Percentiles rank a stretch among this genome's conserved stretches.
These are phyloP conservation scores for Sonneratia alba DNA, from an alignment of 345 rosid species.

Conservation along the genomic window DNA sequence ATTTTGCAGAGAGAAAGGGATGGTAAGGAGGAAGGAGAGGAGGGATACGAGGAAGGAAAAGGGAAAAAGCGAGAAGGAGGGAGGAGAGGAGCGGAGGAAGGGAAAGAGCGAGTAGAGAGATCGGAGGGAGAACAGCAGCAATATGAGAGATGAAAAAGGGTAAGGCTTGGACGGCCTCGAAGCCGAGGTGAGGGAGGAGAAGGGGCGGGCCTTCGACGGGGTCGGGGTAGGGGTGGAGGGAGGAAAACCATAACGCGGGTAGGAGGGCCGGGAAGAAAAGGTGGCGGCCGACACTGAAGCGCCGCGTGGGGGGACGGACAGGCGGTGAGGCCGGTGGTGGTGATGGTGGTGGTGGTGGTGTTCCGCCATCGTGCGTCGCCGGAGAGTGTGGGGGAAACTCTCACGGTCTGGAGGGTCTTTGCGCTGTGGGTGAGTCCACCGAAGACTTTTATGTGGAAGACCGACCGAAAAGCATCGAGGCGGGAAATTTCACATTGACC, in stretches of 20 bases:
- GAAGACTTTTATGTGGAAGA: not conserved
- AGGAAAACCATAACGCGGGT: constrained; percentile 32
- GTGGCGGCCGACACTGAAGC: constrained; percentile 6
- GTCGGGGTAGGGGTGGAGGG: constrained; percentile 56
- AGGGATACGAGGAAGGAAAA: constrained; percentile 41
- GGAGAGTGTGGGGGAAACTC: not conserved
- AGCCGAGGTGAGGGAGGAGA: constrained; percentile 16
- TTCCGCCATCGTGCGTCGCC: constrained; percentile 39
- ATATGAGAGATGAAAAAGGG: not conserved
- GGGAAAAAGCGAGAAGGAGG: constrained; percentile 29
- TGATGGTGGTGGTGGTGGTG: constrained; percentile 38
- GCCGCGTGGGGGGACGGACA: constrained; percentile 46
- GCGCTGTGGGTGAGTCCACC: not conserved
- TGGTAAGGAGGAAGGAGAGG: constrained; percentile 42
- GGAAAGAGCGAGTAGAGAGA: constrained; percentile 15
- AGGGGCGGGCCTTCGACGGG: constrained; percentile 50
- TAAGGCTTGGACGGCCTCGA: constrained; percentile 13
- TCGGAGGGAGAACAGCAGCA: constrained; percentile 13
- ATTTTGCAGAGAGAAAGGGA: constrained; percentile 41
- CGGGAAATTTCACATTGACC: not conserved
- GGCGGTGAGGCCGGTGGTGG: constrained; percentile 63
- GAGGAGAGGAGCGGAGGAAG: constrained; percentile 17
- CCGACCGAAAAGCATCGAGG: not conserved
- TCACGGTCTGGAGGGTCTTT: not conserved
- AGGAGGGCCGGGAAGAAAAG: constrained; percentile 14